A percentile compares a stretch with the other conserved stretches of the same genome.
Evolutionary conservation across 2,329 filamentous ascomycete genomes (phyloP).

Genomic region (Conoideocrella luteorostrata): DNA sequence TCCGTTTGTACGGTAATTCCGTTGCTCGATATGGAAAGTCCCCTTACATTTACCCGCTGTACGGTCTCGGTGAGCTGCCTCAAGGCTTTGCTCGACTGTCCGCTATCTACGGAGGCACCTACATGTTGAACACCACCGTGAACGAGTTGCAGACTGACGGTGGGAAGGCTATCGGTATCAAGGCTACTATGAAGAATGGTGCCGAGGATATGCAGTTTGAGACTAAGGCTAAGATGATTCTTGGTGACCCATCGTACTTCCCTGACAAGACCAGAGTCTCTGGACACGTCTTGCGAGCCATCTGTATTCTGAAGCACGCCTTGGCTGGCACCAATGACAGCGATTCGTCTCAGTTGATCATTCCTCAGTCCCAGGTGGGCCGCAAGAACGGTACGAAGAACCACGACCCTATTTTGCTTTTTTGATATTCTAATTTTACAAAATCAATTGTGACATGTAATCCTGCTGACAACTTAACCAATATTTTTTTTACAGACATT

Average conservation of each 20-base stretch:
- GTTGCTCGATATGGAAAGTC: constrained; percentile 97
- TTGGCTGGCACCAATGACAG: constrained; percentile 80
- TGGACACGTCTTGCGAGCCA: constrained; percentile 88
- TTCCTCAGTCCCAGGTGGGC: constrained; percentile 94
- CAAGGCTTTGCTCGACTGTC: constrained; percentile 96
- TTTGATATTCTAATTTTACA: too few species aligned
- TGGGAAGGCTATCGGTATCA: constrained; percentile 87
- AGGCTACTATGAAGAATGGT: constrained; percentile 84
- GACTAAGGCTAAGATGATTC: constrained; percentile 92
- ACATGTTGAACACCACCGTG: constrained; percentile 96
- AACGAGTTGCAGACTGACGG: constrained; percentile 84
- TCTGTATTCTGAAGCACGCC: constrained; percentile 95
- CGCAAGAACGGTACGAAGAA: constrained; percentile 88
- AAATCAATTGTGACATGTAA: too few species aligned
- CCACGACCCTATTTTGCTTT: too few species aligned
- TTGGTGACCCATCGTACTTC: constrained; percentile 97
- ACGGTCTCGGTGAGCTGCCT: constrained; percentile 92
- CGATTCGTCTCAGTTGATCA: constrained; percentile 92
- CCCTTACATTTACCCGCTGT: constrained; percentile 98
- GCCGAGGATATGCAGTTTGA: constrained; percentile 89
- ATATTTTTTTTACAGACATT: constrained; percentile 63
- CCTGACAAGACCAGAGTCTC: constrained; percentile 78
- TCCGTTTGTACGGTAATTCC: constrained; percentile 93
- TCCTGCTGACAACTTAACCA: too few species aligned
- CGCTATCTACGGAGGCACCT: constrained; percentile 97